phyloP scores from a whole-genome alignment of 2,329 filamentous ascomycete species.

The Exutisphaerella laricina region DNA sequence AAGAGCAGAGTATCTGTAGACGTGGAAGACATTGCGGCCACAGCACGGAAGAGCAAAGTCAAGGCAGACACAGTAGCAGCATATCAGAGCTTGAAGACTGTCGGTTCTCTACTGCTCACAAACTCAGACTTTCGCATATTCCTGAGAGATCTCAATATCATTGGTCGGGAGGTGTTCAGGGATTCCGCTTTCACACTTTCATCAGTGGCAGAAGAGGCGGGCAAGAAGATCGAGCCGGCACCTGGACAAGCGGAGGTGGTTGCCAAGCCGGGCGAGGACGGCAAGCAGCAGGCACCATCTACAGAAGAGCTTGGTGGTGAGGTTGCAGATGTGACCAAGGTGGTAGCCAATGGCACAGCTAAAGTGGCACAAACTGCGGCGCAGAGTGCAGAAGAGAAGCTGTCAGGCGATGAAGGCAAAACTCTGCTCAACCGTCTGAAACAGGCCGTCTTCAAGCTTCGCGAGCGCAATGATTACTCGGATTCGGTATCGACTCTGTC shows the following conservation, averaged over 20 bases:
- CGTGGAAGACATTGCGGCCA: constrained; percentile 55
- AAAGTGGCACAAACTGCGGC: constrained; percentile 54
- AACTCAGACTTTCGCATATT: constrained; percentile 89
- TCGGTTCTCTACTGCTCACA: constrained; percentile 76
- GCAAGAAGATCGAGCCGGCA: constrained; percentile 66
- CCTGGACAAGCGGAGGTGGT: constrained; percentile 53
- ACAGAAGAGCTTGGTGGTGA: constrained; percentile 55
- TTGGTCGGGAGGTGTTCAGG: constrained; percentile 77
- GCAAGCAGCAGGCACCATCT: constrained; percentile 47
- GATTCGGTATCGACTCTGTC: constrained; percentile 78
- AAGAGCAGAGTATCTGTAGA: constrained; percentile 68
- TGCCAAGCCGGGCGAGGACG: constrained; percentile 48
- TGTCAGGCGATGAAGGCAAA: constrained; percentile 65
- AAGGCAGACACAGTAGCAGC: constrained; percentile 69
- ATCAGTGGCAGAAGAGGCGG: constrained; percentile 66
- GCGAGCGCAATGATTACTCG: constrained; percentile 73
- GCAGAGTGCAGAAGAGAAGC: constrained; percentile 66
- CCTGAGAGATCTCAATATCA: constrained; percentile 68
- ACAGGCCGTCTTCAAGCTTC: constrained; percentile 65
- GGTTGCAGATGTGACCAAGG: constrained; percentile 41
- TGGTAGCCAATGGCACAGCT: constrained; percentile 42
- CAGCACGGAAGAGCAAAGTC: constrained; percentile 57
- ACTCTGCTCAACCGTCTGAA: constrained; percentile 71
- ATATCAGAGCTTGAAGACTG: constrained; percentile 74
- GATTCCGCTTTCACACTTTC: constrained; percentile 80